These are phyloP conservation scores for Malassezia equina DNA, from an alignment of 1,284 basidiomycete species.

Conservation along the genomic window DNA sequence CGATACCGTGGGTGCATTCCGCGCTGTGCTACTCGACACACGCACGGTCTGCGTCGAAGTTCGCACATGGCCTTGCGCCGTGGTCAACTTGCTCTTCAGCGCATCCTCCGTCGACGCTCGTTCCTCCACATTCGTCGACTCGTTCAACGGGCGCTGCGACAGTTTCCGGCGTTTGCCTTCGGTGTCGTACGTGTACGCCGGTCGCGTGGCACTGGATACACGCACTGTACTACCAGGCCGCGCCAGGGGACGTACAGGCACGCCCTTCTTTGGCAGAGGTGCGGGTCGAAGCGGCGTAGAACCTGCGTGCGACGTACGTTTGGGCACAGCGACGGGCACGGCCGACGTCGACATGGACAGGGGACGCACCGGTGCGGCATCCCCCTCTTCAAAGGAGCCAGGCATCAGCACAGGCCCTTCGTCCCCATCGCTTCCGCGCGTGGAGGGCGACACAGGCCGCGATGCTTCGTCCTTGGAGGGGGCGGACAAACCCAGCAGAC, in stretches of 20 bases:
- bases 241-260: background rate
- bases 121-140: slow-evolving; percentile 10
- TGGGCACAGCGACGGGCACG: background rate
- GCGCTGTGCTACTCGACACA: background rate
- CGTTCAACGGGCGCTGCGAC: slow-evolving; percentile 13
- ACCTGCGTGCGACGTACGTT: background rate
- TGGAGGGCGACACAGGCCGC: background rate
- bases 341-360: background rate
- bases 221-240: background rate
- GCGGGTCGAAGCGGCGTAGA: background rate
- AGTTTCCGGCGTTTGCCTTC: slow-evolving; percentile 15
- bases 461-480: slow-evolving; percentile 2
- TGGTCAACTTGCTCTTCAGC: slow-evolving; percentile 17
- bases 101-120: slow-evolving; percentile 12
- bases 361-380: background rate
- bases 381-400: slow-evolving; percentile 1
- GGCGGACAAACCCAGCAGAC: slow-evolving; percentile 26
- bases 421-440: background rate
- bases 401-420: background rate
- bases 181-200: slow-evolving; percentile 9
- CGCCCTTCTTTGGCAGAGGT: background rate
- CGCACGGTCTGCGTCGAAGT: background rate
- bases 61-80: background rate
- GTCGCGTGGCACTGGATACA: slow-evolving; percentile 3
- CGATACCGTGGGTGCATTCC: slow-evolving; percentile 6